These are phyloP conservation scores for Colletotrichum sp. DNA, from an alignment of 2,329 filamentous ascomycete species.

Conservation along the genomic window DNA sequence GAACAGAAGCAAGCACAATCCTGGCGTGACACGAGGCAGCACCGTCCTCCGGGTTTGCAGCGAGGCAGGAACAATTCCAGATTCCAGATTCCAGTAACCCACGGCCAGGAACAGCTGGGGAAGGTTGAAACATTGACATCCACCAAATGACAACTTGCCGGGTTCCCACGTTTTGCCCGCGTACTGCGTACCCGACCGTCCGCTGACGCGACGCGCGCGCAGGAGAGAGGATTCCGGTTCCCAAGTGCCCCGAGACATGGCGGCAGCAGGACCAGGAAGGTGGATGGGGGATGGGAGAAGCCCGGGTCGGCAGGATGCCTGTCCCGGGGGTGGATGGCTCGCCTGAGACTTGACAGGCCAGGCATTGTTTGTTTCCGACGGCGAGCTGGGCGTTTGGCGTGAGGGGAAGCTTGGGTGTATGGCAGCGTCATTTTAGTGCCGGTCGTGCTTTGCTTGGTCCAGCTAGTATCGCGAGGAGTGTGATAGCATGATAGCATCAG, in stretches of 20 bases:
- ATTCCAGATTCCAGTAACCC: constrained; percentile 1
- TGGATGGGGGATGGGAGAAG: not conserved
- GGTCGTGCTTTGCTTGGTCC: not conserved
- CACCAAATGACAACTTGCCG: constrained; percentile 6
- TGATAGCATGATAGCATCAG: not conserved
- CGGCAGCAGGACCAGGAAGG: not conserved
- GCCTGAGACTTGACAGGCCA: constrained; percentile 15
- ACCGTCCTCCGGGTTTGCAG: not conserved
- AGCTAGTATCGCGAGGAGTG: not conserved
- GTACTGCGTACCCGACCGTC: not conserved
- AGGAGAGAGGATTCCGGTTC: not conserved
- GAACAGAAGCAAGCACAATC: not conserved
- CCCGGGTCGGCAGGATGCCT: constrained; percentile 5
- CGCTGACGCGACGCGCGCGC: not conserved
- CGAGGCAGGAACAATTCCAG: constrained; percentile 6
- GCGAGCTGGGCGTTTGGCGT: not conserved
- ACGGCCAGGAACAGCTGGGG: not conserved
- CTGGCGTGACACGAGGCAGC: constrained; percentile 3
- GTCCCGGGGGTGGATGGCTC: not conserved
- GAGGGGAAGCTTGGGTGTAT: not conserved
- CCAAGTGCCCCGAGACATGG: not conserved
- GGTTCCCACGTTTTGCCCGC: constrained; percentile 17
- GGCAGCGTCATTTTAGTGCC: not conserved
- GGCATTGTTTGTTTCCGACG: constrained; percentile 8
- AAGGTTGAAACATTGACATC: constrained; percentile 12